Base-by-base conservation (phyloP, 495 filamentous ascomycete genomes). In the Corynascus novoguineensis region DNA sequence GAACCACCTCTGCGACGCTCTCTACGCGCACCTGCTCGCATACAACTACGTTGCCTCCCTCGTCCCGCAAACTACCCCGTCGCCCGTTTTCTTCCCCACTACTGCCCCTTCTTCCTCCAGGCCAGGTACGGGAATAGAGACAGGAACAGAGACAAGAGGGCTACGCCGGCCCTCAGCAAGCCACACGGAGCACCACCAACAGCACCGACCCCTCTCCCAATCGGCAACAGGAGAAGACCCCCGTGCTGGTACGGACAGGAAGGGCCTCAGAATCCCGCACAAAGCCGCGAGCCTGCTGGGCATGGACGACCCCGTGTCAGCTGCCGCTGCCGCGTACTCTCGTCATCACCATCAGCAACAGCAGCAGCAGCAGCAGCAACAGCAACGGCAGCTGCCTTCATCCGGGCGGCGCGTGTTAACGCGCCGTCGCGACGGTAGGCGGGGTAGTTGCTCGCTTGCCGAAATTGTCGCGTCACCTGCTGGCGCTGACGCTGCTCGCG, bases 11-110 rank as follows among this genome's bases (percentile, higher is more conserved):
- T 78, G 83, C 28, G 80, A 85, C 45, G 75, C 81, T 5, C 75
- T 87, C n/a, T 86, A 85, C 55, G 83, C 83, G 1, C 78, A 83
- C 37, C 60, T 87, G 21, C 73, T 86, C 19, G 83, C 81, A 0
- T 81, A 80, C 53, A 86, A 86, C 59, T 85, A 85, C 64, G 66
- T 86, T 27, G 67, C 75, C 55, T 76, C 73, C 7, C 59, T 78
- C 24, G 73, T 69, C 50, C 64, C 66, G n/a, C n/a, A n/a, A 0
- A 15, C 65, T 61, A 25, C 58, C 56, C 0, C 29, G 8, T 22
- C 25, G 15, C 34, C 49, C 19, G 31, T 32, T 6, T 40, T 3
- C 15, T 15, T n/a, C n/a, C n/a, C n/a, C n/a, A n/a, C n/a, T n/a
- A n/a, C n/a, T n/a, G n/a, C n/a, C n/a, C n/a, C n/a, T n/a, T n/a